Conservation (phyloP, 2,329 filamentous ascomycete species). For the Claviceps purpurea region DNA sequence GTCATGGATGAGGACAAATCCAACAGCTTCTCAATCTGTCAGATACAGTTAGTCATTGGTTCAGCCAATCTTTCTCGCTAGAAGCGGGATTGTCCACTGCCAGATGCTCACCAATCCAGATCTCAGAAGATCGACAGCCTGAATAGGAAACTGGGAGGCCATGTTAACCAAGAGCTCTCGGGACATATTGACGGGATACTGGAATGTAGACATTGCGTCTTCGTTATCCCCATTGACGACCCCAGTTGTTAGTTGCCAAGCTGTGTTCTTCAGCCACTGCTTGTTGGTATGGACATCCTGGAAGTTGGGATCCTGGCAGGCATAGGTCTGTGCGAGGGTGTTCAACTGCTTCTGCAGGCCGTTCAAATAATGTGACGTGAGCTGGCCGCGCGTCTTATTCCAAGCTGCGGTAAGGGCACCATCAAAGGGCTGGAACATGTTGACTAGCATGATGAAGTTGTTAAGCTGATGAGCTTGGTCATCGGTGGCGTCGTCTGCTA, state of each 20-base stretch:
- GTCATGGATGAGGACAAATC: slow-evolving; percentile 61
- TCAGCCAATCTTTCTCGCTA: neutral
- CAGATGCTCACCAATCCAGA: slow-evolving; percentile 50
- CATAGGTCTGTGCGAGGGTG: slow-evolving; percentile 37
- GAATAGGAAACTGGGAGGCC: slow-evolving; percentile 56
- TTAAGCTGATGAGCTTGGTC: slow-evolving; percentile 38
- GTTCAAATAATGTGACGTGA: slow-evolving; percentile 42
- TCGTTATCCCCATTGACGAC: slow-evolving; percentile 31
- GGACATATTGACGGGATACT: slow-evolving; percentile 49
- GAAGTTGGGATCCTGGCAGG: slow-evolving; percentile 40
- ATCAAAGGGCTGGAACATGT: slow-evolving; percentile 53
- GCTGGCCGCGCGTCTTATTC: slow-evolving; percentile 49
- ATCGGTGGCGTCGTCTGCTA: slow-evolving; percentile 47
- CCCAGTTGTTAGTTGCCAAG: slow-evolving; percentile 49
- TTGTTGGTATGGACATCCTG: slow-evolving; percentile 45
- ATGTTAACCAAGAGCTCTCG: slow-evolving; percentile 50
- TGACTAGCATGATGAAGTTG: slow-evolving; percentile 46
- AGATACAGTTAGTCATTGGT: neutral
- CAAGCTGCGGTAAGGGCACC: slow-evolving; percentile 49
- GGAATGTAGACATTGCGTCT: slow-evolving; percentile 45
- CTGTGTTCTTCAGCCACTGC: slow-evolving; percentile 50
- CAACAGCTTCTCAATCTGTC: slow-evolving; percentile 64
- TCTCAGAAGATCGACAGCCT: slow-evolving; percentile 65
- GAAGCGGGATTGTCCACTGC: neutral
- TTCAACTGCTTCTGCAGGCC: slow-evolving; percentile 49